Conservation (phyloP, 2,329 filamentous ascomycete genomes). For the Coniochaeta ligniaria region DNA sequence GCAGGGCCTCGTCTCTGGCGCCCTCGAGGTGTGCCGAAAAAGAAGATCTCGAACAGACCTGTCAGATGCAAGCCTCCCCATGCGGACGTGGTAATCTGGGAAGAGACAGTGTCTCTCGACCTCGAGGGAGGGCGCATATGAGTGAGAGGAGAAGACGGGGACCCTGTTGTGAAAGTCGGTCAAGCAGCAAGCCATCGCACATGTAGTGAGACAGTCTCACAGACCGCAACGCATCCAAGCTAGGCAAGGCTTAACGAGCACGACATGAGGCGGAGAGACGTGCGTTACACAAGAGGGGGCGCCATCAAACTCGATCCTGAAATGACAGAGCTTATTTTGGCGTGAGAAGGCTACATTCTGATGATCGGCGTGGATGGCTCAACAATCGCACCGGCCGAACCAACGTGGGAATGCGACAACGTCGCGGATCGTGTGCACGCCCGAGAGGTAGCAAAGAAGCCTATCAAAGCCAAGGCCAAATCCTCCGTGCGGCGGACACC, state of each 20-base stretch:
- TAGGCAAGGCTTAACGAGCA: conserved; percentile 32
- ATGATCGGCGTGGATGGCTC: conserved; percentile 9
- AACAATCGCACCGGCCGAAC: conserved; percentile 56
- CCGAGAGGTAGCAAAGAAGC: conserved; percentile 74
- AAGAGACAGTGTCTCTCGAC: neutral
- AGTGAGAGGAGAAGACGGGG: neutral
- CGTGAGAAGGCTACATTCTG: conserved; percentile 3
- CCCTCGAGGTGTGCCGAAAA: conserved; percentile 3
- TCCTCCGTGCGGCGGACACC: conserved; percentile 85
- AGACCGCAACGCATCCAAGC: conserved; percentile 23
- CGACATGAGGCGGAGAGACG: conserved; percentile 10
- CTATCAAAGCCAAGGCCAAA: conserved; percentile 90
- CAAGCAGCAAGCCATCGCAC: neutral
- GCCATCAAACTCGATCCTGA: conserved; percentile 1
- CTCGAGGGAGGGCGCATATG: neutral
- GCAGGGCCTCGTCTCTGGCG: neutral
- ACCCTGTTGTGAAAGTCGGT: neutral
- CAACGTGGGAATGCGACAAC: conserved; percentile 80
- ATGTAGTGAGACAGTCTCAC: conserved; percentile 6
- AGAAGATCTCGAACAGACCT: conserved; percentile 9
- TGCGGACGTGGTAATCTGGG: neutral
- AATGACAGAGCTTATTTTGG: neutral
- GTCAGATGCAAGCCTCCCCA: conserved; percentile 15
- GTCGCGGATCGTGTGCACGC: conserved; percentile 76
- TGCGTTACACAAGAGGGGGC: neutral